Conservation (phyloP, 306 rosid species). For the Oemleria cerasiformis region DNA sequence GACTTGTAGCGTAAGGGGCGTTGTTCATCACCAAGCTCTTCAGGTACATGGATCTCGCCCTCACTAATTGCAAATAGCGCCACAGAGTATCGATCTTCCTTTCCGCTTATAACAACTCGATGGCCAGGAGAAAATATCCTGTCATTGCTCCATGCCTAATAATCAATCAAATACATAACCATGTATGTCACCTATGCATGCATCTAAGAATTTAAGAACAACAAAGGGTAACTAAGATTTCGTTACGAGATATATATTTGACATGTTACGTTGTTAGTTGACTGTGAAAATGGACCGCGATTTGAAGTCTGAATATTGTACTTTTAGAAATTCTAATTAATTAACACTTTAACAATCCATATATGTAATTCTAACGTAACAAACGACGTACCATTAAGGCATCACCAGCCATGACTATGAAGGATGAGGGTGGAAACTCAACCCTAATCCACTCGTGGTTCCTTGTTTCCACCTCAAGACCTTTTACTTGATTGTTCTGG, state of each 20-base stretch:
- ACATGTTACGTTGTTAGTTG: no score
- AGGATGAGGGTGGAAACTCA: slow-evolving; percentile 55
- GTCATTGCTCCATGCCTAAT: slow-evolving; percentile 84
- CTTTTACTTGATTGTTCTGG: slow-evolving; percentile 62
- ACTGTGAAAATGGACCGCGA: no score
- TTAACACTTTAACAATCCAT: no score
- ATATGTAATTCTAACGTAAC: no score
- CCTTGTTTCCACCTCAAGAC: slow-evolving; percentile 61
- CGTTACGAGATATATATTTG: no score
- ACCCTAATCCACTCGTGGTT: slow-evolving; percentile 57
- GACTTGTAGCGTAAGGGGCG: slow-evolving; percentile 60
- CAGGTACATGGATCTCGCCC: slow-evolving; percentile 56
- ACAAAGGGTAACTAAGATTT: neutral
- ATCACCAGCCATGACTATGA: slow-evolving; percentile 73
- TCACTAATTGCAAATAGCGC: slow-evolving; percentile 53
- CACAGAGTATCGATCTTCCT: slow-evolving; percentile 61
- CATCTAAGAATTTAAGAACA: no score
- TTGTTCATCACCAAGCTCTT: slow-evolving; percentile 56
- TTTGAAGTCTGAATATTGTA: no score
- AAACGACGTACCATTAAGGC: slow-evolving; percentile 47
- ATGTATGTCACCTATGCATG: no score
- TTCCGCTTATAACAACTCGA: slow-evolving; percentile 54
- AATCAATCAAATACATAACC: no score
- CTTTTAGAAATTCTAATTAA: no score
- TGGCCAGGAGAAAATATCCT: slow-evolving; percentile 64